Base-by-base conservation (phyloP, 352 stramenopile genomes). In the Globisporangium middletonii region DNA sequence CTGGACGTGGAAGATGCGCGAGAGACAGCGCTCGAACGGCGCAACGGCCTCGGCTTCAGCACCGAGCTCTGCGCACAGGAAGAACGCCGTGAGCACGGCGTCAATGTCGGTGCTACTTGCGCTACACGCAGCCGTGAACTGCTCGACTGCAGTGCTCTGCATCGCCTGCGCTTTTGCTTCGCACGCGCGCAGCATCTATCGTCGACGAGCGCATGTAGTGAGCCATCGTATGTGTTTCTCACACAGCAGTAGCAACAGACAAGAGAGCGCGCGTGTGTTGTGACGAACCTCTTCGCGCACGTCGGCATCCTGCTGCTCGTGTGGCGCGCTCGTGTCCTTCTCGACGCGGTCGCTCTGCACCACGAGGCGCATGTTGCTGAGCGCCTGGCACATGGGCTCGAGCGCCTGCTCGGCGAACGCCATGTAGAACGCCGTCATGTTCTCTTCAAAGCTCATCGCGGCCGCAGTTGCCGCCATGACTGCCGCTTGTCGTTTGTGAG, bases 371-470 rank as follows among this genome's bases (percentile, higher is more conserved):
- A 90, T 87, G 58, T 78, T 73, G 46, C 62, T 54, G 3, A 90
- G 66, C 45, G 80, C 71, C 54, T 86, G 78, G 45, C 76, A 85
- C 48, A 86, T 73, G 42, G 71, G 67, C 44, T 91, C 83, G 33
- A 91, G 59, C 57, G 84, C 72, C 45, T 88, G 65, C 68, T 93
- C 83, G 26, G 83, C 83, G 48, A 89, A 71, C 55, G 75, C 83
- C 76, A 89, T 78, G 73, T 91, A 89, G 69, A 93, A 93, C 58
- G 73, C 64, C 59, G 71, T 89, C 64, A 93, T 71, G 67, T 81
- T 84, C 59, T 89, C 77, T 62, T 93, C 75, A 60, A 93, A 93
- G 71, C 70, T 76, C 77, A 87, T 90, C 46, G 35, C 44, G 5
- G 42, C 2, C 9, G 33, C 11, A 11, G 47, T 23, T 16, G 28